These are phyloP conservation scores for Miscanthus lutarioriparius DNA, from an alignment of 176 grass and related monocot genomes.

Conservation along the genomic window DNA sequence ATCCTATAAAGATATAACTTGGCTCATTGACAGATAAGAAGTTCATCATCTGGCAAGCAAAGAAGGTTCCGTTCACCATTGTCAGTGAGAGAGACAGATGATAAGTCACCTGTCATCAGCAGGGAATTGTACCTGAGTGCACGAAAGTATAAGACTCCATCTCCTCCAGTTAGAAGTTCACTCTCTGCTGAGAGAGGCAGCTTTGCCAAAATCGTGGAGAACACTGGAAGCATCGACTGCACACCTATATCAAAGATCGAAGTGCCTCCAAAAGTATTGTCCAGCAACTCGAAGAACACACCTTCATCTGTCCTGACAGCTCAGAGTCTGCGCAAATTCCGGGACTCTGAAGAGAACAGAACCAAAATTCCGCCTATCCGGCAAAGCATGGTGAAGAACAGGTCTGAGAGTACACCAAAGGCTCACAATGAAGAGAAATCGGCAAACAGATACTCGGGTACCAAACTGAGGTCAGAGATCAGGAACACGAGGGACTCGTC, in stretches of 20 bases:
- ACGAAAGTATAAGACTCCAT: constrained; percentile 52
- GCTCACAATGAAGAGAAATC: constrained; percentile 25
- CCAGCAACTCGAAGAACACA: constrained; percentile 23
- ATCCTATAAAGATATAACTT: constrained; percentile 1
- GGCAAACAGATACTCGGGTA: neutral
- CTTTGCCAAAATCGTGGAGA: constrained; percentile 39
- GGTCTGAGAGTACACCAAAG: constrained; percentile 32
- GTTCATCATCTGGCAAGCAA: constrained; percentile 67
- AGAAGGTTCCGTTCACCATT: constrained; percentile 63
- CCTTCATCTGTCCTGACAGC: constrained; percentile 40
- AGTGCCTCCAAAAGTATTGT: constrained; percentile 31
- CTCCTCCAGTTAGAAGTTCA: constrained; percentile 60
- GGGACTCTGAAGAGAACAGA: constrained; percentile 61
- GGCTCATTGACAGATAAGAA: constrained; percentile 40
- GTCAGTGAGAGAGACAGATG: constrained; percentile 43
- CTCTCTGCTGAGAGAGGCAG: constrained; percentile 50
- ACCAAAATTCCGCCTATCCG: constrained; percentile 27
- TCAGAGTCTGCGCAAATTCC: constrained; percentile 56
- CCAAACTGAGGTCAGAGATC: constrained; percentile 24
- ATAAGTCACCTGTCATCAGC: constrained; percentile 52
- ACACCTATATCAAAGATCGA: constrained; percentile 43
- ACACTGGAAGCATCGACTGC: constrained; percentile 40
- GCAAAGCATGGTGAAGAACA: constrained; percentile 45
- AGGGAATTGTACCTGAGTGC: constrained; percentile 45
- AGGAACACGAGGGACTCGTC: constrained; percentile 31